These are phyloP conservation scores for Phytophthora cactorum DNA, from an alignment of 352 stramenopile species.

Conservation along the genomic window DNA sequence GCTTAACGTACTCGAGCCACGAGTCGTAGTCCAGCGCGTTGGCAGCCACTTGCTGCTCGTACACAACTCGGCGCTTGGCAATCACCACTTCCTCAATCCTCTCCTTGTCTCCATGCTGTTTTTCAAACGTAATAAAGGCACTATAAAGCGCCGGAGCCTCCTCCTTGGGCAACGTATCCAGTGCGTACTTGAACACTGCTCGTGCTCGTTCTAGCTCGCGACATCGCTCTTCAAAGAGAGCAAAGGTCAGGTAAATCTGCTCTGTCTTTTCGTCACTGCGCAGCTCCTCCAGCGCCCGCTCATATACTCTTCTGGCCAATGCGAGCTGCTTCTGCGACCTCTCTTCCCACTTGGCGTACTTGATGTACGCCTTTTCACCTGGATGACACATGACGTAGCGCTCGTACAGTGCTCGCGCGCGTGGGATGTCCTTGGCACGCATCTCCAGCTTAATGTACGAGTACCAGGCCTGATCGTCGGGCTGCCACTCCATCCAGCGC, in stretches of 20 bases:
- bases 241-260: conserved; percentile 94
- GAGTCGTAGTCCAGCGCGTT: conserved; percentile 97
- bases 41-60: conserved; percentile 91
- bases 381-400: conserved; percentile 94
- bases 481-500: conserved; percentile 97
- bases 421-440: conserved; percentile 84
- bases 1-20: conserved; percentile 99
- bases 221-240: conserved; percentile 97
- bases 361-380: conserved; percentile 94
- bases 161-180: conserved; percentile 83
- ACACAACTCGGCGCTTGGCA: conserved; percentile 94
- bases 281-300: conserved; percentile 94
- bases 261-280: conserved; percentile 81
- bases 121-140: conserved; percentile 98
- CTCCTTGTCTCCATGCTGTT: conserved; percentile 97
- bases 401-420: conserved; percentile 93
- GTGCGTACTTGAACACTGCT: conserved; percentile 88
- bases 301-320: conserved; percentile 95
- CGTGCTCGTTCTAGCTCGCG: conserved; percentile 93
- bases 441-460: conserved; percentile 99
- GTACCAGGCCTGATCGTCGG: conserved; percentile 98
- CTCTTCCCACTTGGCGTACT: conserved; percentile 99
- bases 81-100: conserved; percentile 97
- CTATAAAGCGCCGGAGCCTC: conserved; percentile 95
- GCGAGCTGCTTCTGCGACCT: conserved; percentile 92